Conservation (phyloP, 495 filamentous ascomycete species). For the Parachaetomium inaequale region DNA sequence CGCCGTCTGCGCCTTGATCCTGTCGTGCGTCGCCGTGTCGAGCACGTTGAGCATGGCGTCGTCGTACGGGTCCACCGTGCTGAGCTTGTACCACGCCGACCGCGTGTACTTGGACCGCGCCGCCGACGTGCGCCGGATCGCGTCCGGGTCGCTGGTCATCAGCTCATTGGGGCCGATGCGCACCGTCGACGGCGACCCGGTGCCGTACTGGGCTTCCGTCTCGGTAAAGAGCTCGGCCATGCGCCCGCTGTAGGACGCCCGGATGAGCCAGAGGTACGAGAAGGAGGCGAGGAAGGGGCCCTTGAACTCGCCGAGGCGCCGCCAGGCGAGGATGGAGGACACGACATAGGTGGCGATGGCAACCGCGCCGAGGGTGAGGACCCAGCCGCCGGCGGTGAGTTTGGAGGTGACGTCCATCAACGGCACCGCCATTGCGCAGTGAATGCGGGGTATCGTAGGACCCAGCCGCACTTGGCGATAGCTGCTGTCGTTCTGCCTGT, state of each 20-base stretch:
- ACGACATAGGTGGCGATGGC: neutral
- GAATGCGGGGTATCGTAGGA: neutral
- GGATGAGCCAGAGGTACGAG: slow-evolving; percentile 47
- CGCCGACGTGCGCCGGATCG: slow-evolving; percentile 33
- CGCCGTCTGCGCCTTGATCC: slow-evolving; percentile 36
- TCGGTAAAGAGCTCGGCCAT: neutral
- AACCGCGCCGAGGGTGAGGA: neutral
- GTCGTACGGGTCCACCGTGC: slow-evolving; percentile 34
- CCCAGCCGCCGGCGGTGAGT: neutral
- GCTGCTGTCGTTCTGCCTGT: neutral
- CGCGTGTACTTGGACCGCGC: slow-evolving; percentile 36
- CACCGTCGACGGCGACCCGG: slow-evolving; percentile 32
- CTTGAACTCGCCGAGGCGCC: slow-evolving; percentile 44
- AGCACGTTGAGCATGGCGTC: slow-evolving; percentile 40
- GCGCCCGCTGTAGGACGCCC: slow-evolving; percentile 35
- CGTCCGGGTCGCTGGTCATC: slow-evolving; percentile 37
- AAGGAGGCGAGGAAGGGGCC: slow-evolving; percentile 54
- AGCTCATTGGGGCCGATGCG: slow-evolving; percentile 53
- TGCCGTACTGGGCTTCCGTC: slow-evolving; percentile 39
- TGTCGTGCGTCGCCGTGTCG: slow-evolving; percentile 41
- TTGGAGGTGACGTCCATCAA: neutral
- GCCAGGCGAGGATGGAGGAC: neutral
- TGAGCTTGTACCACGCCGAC: slow-evolving; percentile 32
- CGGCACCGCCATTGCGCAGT: neutral
- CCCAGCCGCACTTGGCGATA: neutral